phyloP scores from a whole-genome alignment of 371 early-diverging fungal species.

The Lichtheimia corymbifera region DNA sequence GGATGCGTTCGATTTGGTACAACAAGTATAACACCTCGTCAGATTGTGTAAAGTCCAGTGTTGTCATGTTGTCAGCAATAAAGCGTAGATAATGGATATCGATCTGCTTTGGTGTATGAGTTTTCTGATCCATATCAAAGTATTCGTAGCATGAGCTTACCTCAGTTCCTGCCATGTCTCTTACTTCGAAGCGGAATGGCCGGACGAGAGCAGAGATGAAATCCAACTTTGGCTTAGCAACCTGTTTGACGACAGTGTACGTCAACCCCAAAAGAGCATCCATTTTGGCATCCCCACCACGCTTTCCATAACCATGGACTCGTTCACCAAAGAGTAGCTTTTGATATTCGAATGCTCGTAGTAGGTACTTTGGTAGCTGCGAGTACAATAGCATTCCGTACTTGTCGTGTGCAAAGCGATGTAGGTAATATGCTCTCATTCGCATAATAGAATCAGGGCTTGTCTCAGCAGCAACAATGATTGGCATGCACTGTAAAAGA shows the following conservation, averaged over 20 bases:
- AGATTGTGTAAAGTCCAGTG: constrained; percentile 69
- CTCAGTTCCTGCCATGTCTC: constrained; percentile 18
- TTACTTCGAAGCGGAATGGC: constrained; percentile 63
- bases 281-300: constrained; percentile 51
- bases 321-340: constrained; percentile 32
- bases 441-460: constrained; percentile 63
- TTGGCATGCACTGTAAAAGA: constrained; percentile 69
- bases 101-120: constrained; percentile 24
- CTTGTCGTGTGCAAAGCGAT: constrained; percentile 77
- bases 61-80: constrained; percentile 78
- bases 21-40: constrained; percentile 82
- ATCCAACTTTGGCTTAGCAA: constrained; percentile 68
- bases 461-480: constrained; percentile 82
- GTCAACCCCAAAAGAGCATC: constrained; percentile 67
- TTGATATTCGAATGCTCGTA: constrained; percentile 57
- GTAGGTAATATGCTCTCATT: constrained; percentile 69
- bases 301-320: constrained; percentile 43
- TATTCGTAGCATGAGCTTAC: neutral
- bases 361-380: constrained; percentile 5
- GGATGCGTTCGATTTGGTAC: constrained; percentile 65
- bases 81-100: constrained; percentile 70
- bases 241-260: constrained; percentile 69
- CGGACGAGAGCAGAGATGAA: constrained; percentile 71
- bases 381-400: constrained; percentile 80
- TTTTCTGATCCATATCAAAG: neutral